These are phyloP conservation scores for Avena eriantha DNA, from an alignment of 176 grass and related monocot species.

Conservation along the genomic window DNA sequence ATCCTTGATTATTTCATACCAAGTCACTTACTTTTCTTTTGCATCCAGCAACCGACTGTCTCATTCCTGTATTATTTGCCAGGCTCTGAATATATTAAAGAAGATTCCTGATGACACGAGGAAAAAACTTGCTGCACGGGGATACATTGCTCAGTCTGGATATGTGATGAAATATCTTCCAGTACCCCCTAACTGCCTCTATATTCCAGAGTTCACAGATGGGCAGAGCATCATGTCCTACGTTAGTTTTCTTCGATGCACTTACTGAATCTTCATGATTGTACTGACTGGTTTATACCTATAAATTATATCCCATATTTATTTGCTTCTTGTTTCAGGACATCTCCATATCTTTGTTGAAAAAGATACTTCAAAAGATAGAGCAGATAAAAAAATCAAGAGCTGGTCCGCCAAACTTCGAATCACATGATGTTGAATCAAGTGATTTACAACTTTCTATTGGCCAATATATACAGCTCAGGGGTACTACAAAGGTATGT, in stretches of 20 bases:
- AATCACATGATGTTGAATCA: constrained; percentile 75
- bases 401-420: constrained; percentile 85
- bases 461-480: constrained; percentile 74
- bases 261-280: constrained; percentile 30
- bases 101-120: constrained; percentile 77
- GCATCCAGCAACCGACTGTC: constrained; percentile 17
- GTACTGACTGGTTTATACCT: constrained; percentile 23
- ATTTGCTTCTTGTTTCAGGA: constrained; percentile 65
- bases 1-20: constrained; percentile 19
- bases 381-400: constrained; percentile 90
- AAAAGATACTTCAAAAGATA: constrained; percentile 89
- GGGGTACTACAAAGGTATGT: constrained; percentile 89
- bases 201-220: constrained; percentile 84
- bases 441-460: constrained; percentile 72
- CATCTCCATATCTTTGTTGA: constrained; percentile 71
- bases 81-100: constrained; percentile 87
- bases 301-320: constrained; percentile 35
- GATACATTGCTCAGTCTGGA: constrained; percentile 68
- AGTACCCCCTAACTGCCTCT: constrained; percentile 87
- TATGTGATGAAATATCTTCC: constrained; percentile 87
- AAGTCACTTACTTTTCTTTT: neutral
- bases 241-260: constrained; percentile 61
- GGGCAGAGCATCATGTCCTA: constrained; percentile 83
- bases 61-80: constrained; percentile 42
- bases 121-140: constrained; percentile 71